phyloP scores from a whole-genome alignment of 2,329 filamentous ascomycete species.

The Talaromyces amestolkiae region DNA sequence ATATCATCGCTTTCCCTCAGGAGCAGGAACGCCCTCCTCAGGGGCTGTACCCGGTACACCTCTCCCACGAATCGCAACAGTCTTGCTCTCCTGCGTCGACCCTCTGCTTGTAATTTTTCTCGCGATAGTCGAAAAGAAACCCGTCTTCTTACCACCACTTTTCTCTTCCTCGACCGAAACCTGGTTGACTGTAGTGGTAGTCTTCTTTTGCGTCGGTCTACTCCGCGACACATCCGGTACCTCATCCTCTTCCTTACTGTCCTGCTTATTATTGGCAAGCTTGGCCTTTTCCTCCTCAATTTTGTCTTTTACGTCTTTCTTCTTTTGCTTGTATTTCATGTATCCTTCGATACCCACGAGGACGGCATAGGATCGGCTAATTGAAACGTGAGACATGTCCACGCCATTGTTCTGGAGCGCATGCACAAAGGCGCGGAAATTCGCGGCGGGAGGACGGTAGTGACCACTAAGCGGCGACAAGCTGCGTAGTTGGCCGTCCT shows the following conservation, averaged over 20 bases:
- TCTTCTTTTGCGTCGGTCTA: constrained; percentile 10
- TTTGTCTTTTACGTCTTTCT: constrained; percentile 54
- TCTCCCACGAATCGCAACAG: constrained; percentile 7
- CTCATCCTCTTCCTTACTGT: neutral
- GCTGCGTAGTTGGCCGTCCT: constrained; percentile 71
- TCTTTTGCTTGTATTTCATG: constrained; percentile 63
- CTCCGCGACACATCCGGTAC: constrained; percentile 1
- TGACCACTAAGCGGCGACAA: constrained; percentile 71
- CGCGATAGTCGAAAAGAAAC: constrained; percentile 4
- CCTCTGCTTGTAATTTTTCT: constrained; percentile 3
- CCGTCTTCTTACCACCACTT: neutral
- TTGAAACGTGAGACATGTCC: constrained; percentile 74
- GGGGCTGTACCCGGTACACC: constrained; percentile 25
- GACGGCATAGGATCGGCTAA: constrained; percentile 78
- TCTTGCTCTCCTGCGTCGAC: neutral
- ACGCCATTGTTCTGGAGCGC: constrained; percentile 69
- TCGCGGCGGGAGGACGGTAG: constrained; percentile 78
- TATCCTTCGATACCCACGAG: constrained; percentile 81
- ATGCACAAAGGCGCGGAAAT: constrained; percentile 78
- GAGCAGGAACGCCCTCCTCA: constrained; percentile 28
- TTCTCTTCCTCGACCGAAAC: neutral
- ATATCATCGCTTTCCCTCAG: constrained; percentile 25
- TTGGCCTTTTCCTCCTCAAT: constrained; percentile 53
- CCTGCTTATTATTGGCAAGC: constrained; percentile 33
- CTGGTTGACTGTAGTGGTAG: neutral